These are phyloP conservation scores for Kernera saxatilis DNA, from an alignment of 345 rosid genomes.

Conservation along the genomic window DNA sequence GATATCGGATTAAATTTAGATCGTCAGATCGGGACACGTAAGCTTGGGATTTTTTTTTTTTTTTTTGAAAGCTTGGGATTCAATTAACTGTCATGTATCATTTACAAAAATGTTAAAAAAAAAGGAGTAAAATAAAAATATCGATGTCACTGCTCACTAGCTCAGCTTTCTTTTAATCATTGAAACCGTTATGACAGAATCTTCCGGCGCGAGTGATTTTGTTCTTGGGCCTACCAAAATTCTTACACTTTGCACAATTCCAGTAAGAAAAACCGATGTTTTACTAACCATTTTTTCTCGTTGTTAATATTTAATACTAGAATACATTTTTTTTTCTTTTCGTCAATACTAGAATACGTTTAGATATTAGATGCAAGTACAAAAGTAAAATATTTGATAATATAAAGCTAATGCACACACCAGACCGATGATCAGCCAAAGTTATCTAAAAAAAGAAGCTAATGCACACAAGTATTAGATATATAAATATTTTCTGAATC, in stretches of 20 bases:
- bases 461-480: too few relatives aligned
- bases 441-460: too few relatives aligned
- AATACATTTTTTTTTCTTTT: too few relatives aligned
- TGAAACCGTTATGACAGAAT: constrained; percentile 14
- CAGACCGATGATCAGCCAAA: too few relatives aligned
- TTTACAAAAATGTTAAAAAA: neutral
- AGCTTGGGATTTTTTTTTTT: neutral
- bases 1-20: neutral
- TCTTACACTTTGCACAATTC: neutral
- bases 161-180: neutral
- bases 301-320: neutral
- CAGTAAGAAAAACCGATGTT: neutral
- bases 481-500: too few relatives aligned
- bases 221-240: neutral
- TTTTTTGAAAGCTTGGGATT: too few relatives aligned
- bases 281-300: neutral
- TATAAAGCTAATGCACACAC: too few relatives aligned
- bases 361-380: too few relatives aligned
- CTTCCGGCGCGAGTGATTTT: neutral
- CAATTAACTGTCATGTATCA: neutral
- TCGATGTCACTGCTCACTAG: neutral
- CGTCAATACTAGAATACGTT: too few relatives aligned
- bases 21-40: neutral
- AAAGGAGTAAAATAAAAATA: neutral
- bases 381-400: too few relatives aligned